Percentiles rank a stretch among this genome's conserved stretches.
Conservation (phyloP, 1,284 basidiomycete species). For the Laetiporus sulphureus region DNA sequence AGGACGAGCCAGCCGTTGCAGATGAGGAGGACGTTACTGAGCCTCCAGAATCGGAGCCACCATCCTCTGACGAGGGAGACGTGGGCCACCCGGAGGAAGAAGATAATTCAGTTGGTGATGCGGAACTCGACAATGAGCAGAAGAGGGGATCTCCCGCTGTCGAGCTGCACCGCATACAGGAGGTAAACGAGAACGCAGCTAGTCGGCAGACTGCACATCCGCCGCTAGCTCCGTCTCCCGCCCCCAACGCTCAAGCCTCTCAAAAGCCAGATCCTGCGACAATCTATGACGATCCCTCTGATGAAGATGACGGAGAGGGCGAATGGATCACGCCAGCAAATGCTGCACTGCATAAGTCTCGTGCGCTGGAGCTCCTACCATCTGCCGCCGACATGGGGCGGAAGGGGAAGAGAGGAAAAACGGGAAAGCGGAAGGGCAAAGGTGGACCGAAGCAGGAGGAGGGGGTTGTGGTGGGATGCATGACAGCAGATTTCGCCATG, state of each 20-base stretch:
- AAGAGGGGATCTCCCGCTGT: slow-evolving; percentile 38
- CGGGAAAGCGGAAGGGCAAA: slow-evolving; percentile 27
- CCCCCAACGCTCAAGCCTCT: background rate
- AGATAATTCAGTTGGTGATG: slow-evolving; percentile 10
- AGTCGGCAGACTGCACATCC: no score
- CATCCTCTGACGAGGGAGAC: slow-evolving; percentile 8
- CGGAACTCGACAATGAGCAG: slow-evolving; percentile 1
- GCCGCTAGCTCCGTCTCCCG: slow-evolving; percentile 8
- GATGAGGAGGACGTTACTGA: slow-evolving; percentile 15
- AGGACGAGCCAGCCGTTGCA: slow-evolving; percentile 1
- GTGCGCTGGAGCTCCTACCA: slow-evolving; percentile 77
- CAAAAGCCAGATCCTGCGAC: slow-evolving; percentile 15
- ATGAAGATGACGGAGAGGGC: slow-evolving; percentile 79
- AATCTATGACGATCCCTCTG: slow-evolving; percentile 69
- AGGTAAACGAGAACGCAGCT: no score
- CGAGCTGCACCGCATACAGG: slow-evolving; percentile 35
- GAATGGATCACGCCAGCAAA: slow-evolving; percentile 98
- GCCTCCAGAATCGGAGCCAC: slow-evolving; percentile 9
- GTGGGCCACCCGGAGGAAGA: slow-evolving; percentile 9
- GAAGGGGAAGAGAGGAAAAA: slow-evolving; percentile 35
- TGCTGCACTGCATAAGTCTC: slow-evolving; percentile 82
- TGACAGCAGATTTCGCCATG: slow-evolving; percentile 99
- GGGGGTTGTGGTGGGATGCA: slow-evolving; percentile 69
- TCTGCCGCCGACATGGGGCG: slow-evolving; percentile 25
- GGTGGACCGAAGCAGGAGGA: slow-evolving; percentile 36